Conservation (phyloP, 345 rosid species). For the Toxicodendron radicans region DNA sequence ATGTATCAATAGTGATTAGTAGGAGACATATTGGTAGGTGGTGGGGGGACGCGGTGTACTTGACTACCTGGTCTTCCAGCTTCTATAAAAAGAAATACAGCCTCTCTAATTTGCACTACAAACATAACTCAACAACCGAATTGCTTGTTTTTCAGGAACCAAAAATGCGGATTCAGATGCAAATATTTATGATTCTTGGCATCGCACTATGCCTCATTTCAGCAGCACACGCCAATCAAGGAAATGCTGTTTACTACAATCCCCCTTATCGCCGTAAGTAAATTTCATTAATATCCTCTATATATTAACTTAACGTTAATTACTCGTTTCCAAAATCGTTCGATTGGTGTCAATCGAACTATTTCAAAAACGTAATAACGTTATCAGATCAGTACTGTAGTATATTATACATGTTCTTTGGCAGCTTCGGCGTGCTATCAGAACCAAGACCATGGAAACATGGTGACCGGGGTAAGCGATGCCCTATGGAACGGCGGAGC, state of each 20-base stretch:
- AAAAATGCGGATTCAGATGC: slow-evolving; percentile 2
- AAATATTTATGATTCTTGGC: background rate
- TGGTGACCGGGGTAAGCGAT: slow-evolving; percentile 57
- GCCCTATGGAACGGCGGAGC: slow-evolving; percentile 41
- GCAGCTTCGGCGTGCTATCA: slow-evolving; percentile 48
- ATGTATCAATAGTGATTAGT: no score
- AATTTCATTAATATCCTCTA: background rate
- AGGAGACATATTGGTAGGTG: no score
- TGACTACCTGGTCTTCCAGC: background rate
- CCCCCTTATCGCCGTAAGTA: slow-evolving; percentile 17
- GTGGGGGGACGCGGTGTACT: no score
- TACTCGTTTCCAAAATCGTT: no score
- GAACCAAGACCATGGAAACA: slow-evolving; percentile 20
- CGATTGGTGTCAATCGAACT: no score
- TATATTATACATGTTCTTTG: background rate
- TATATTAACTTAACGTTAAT: no score
- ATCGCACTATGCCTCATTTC: background rate
- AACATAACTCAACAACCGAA: background rate
- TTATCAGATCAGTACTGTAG: no score
- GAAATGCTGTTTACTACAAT: slow-evolving; percentile 21
- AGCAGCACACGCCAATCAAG: slow-evolving; percentile 13
- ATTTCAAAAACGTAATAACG: no score
- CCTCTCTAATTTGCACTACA: background rate
- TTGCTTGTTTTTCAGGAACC: background rate
- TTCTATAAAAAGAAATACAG: background rate